Percentiles rank a stretch among this genome's conserved stretches.
phyloP scores from a whole-genome alignment of 2,329 filamentous ascomycete genomes.

The Metarhizium album region DNA sequence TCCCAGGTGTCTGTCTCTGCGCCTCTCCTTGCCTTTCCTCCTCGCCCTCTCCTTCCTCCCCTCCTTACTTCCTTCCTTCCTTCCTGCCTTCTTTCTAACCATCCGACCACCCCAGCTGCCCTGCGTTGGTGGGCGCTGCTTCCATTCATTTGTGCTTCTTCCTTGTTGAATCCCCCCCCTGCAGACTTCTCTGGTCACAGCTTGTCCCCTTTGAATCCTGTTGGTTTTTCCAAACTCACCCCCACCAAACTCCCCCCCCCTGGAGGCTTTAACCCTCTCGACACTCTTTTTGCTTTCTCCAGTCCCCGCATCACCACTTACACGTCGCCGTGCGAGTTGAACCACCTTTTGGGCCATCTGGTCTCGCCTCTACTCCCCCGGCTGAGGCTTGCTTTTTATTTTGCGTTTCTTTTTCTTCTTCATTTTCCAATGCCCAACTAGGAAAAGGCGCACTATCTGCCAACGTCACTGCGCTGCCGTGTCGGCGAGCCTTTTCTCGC shows the following conservation, averaged over 20 bases:
- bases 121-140: background rate
- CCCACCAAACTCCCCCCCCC: background rate
- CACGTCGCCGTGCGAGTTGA: slow-evolving; percentile 8
- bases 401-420: background rate
- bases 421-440: background rate
- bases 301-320: slow-evolving; percentile 8
- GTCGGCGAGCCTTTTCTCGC: background rate
- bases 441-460: background rate
- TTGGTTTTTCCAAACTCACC: background rate
- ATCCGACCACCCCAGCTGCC: background rate
- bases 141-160: slow-evolving; percentile 2
- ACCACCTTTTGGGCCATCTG: background rate
- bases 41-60: background rate
- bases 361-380: background rate
- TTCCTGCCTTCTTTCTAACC: background rate
- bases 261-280: background rate
- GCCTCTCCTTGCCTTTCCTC: too few relatives aligned
- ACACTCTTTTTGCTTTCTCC: background rate
- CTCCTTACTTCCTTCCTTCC: background rate
- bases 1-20: too few relatives aligned
- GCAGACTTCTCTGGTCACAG: background rate
- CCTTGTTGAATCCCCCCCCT: slow-evolving; percentile 1
- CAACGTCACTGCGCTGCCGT: background rate
- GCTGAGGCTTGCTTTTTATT: background rate
- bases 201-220: background rate